phyloP scores from a whole-genome alignment of 1,284 basidiomycete genomes.

The Malassezia pachydermatis region DNA sequence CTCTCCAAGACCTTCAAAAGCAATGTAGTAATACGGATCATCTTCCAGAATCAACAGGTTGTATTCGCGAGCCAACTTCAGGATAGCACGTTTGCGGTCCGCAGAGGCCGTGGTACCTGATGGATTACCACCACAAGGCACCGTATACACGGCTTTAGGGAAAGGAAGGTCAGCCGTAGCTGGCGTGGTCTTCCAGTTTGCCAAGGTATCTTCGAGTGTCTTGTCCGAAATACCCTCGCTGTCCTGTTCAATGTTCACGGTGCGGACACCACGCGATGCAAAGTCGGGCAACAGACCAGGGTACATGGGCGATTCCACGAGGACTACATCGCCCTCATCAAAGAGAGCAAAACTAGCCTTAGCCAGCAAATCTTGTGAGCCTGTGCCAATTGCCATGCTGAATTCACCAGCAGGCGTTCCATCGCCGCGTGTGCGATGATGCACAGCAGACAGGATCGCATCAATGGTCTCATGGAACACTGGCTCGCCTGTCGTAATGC shows the following conservation, averaged over 20 bases:
- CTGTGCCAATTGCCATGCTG: slow-evolving; percentile 62
- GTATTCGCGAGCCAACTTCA: slow-evolving; percentile 54
- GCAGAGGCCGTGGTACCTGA: slow-evolving; percentile 44
- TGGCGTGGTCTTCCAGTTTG: slow-evolving; percentile 59
- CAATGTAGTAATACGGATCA: slow-evolving; percentile 42
- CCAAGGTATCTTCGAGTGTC: slow-evolving; percentile 60
- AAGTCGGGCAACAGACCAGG: slow-evolving; percentile 50
- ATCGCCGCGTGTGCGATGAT: slow-evolving; percentile 53
- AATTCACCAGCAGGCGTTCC: slow-evolving; percentile 24
- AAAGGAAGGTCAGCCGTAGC: slow-evolving; percentile 55
- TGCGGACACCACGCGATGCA: slow-evolving; percentile 22
- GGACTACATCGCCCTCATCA: slow-evolving; percentile 68
- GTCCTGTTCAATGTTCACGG: slow-evolving; percentile 63
- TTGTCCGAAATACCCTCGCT: slow-evolving; percentile 61
- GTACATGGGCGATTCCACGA: slow-evolving; percentile 79
- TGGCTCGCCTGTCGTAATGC: slow-evolving; percentile 62
- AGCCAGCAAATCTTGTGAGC: slow-evolving; percentile 76
- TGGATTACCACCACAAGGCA: slow-evolving; percentile 50
- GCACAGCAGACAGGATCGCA: slow-evolving; percentile 56
- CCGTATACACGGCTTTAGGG: slow-evolving; percentile 74
- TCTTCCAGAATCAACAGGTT: slow-evolving; percentile 33
- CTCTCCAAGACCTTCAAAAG: slow-evolving; percentile 35
- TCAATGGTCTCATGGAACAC: slow-evolving; percentile 59
- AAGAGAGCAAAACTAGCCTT: slow-evolving; percentile 61
- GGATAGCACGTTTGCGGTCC: slow-evolving; percentile 66